Evolutionary conservation across 2,329 filamentous ascomycete genomes (phyloP), one percentile per base, ranked within the genome.

Genomic region (Stemphylium vesicarium): DNA sequence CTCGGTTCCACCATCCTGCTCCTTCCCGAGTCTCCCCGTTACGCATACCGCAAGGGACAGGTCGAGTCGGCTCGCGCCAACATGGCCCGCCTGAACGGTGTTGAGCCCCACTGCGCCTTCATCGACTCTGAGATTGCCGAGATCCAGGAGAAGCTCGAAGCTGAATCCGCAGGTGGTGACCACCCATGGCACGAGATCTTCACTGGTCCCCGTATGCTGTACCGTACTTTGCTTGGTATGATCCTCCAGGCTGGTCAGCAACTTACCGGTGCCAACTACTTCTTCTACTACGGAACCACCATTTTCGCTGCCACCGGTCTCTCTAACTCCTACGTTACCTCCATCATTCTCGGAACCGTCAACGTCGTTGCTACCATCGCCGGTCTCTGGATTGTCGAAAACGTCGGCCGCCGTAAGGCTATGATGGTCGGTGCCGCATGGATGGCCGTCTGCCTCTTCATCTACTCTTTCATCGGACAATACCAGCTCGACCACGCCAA

Each of bases 171-270:
- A 29, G 71, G 71, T 26, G 69, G 71, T 18, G 69, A 70, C 1
- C 72, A 74, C 60, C 66, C 68, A 20, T 74, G 71, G 72, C 67
- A 90, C 58, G 87, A 90, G 65, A 84, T 85, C 64, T 80, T 92
- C 62, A 82, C 83, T 55, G 79, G 82, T 59, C 88, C 87, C 65
- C 88, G 86, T 60, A 92, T 90, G 81, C 62, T 85, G 8, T 86
- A 89, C 73, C 83, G 88, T 29, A 87, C 85, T 1, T 50, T 85
- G 0, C 79, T 90, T 0, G 87, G 87, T 32, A 83, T 89, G 49
- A 71, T 79, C 5, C 80, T 90, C 2, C 85, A 89, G 73, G 82
- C 85, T 36, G 83, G 86, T 11, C 87, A 90, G 72, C 88, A 90
- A 71, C 78, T 90, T 6, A 89, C 86, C 2, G 88, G 87, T 43